phyloP scores from a whole-genome alignment of 345 rosid genomes.

The Camelina hispida region DNA sequence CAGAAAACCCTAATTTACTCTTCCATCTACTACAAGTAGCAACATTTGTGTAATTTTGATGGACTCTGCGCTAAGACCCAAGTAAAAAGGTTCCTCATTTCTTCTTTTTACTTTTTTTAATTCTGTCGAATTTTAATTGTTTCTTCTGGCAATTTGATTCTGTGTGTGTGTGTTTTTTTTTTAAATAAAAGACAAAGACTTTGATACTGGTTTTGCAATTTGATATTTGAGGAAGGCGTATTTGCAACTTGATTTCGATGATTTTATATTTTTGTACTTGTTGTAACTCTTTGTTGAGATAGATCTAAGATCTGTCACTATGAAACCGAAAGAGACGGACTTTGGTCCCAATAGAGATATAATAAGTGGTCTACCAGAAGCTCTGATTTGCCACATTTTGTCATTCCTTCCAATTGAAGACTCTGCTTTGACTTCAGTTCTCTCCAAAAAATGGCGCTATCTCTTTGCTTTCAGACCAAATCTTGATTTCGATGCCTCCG shows the following conservation, averaged over 20 bases:
- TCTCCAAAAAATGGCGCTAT: conserved; percentile 21
- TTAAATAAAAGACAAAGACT: too few species aligned
- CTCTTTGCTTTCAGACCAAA: conserved; percentile 13
- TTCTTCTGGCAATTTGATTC: too few species aligned
- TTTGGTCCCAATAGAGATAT: neutral
- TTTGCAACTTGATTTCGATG: neutral
- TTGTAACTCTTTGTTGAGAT: neutral
- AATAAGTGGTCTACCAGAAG: conserved; percentile 26
- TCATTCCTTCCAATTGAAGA: conserved; percentile 32
- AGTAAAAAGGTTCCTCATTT: conserved; percentile 19
- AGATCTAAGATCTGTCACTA: neutral
- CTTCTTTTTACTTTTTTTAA: neutral
- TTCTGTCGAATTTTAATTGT: too few species aligned
- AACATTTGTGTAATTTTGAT: too few species aligned
- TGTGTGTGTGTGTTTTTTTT: neutral
- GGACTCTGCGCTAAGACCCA: neutral
- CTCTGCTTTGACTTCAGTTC: conserved; percentile 28
- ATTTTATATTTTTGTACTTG: neutral
- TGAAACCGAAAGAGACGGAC: neutral
- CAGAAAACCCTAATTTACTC: neutral
- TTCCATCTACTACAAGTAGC: neutral
- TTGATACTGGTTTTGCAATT: neutral
- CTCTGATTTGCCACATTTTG: conserved; percentile 31
- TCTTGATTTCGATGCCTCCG: conserved; percentile 12
- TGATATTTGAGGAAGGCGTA: neutral